phyloP scores from a whole-genome alignment of 2,329 filamentous ascomycete species.

The Penicillium verrucosum region DNA sequence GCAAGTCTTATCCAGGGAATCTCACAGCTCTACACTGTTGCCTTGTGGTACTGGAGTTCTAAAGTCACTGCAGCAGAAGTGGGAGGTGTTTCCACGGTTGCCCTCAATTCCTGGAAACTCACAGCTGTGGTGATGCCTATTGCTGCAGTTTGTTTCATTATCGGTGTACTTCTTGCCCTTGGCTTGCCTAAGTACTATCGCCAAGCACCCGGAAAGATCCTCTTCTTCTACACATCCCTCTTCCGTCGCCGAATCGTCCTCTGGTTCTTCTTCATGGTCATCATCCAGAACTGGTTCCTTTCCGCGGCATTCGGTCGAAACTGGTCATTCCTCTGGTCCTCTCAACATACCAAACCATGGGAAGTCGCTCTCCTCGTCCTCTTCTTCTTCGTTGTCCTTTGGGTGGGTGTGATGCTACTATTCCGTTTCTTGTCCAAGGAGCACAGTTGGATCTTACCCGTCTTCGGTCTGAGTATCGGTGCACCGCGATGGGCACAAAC shows the following conservation, averaged over 20 bases:
- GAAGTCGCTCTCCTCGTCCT: slow-evolving; percentile 52
- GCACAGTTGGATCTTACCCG: slow-evolving; percentile 64
- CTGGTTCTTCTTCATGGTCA: slow-evolving; percentile 64
- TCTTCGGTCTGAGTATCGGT: slow-evolving; percentile 64
- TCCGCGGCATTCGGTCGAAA: slow-evolving; percentile 64
- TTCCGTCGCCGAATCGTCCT: slow-evolving; percentile 61
- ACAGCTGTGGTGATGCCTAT: slow-evolving; percentile 58
- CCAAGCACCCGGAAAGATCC: slow-evolving; percentile 60
- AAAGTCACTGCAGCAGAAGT: slow-evolving; percentile 43
- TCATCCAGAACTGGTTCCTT: slow-evolving; percentile 66
- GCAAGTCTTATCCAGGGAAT: slow-evolving; percentile 65
- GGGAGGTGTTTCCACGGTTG: slow-evolving; percentile 32
- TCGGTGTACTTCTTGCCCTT: slow-evolving; percentile 55
- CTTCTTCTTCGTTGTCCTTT: slow-evolving; percentile 53
- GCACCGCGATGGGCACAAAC: slow-evolving; percentile 66
- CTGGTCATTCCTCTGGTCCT: slow-evolving; percentile 62
- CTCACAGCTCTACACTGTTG: slow-evolving; percentile 63
- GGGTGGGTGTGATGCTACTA: slow-evolving; percentile 47
- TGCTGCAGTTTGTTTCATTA: slow-evolving; percentile 54
- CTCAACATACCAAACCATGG: slow-evolving; percentile 56
- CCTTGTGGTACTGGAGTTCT: slow-evolving; percentile 65
- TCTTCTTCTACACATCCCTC: slow-evolving; percentile 62
- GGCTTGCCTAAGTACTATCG: slow-evolving; percentile 66
- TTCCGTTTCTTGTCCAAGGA: slow-evolving; percentile 56
- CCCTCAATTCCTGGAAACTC: slow-evolving; percentile 45